Percentiles rank a stretch among this genome's conserved stretches.
Evolutionary conservation across 2,329 filamentous ascomycete genomes (phyloP).

Genomic region (Laburnicola sp.): DNA sequence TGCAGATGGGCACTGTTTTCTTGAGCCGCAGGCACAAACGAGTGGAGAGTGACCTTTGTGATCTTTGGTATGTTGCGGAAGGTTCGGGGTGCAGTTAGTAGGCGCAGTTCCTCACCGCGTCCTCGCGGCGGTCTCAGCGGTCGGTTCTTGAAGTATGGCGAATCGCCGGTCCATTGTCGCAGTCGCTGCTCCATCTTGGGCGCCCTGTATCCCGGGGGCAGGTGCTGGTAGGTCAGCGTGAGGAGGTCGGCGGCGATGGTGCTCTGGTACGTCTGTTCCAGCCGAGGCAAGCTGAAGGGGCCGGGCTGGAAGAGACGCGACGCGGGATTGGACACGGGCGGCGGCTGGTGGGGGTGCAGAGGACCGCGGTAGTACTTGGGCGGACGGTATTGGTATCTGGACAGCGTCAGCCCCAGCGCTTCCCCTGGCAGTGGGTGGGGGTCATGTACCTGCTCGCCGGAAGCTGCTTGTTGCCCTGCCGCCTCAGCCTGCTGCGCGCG

Average conservation of each 20-base stretch:
- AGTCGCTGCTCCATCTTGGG: slow-evolving; percentile 66
- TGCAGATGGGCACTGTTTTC: slow-evolving; percentile 76
- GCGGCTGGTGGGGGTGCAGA: slow-evolving; percentile 88
- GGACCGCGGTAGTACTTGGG: slow-evolving; percentile 95
- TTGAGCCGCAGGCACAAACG: slow-evolving; percentile 68
- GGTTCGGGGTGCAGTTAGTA: slow-evolving; percentile 68
- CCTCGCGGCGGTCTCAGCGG: slow-evolving; percentile 83
- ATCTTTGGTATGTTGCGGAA: slow-evolving; percentile 87
- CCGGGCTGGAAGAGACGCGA: slow-evolving; percentile 89
- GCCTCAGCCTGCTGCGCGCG: slow-evolving; percentile 49
- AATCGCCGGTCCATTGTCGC: slow-evolving; percentile 84
- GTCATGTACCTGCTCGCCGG: slow-evolving; percentile 58
- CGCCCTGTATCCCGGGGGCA: slow-evolving; percentile 71
- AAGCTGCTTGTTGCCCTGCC: slow-evolving; percentile 47
- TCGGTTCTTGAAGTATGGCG: slow-evolving; percentile 92
- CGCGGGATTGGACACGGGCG: slow-evolving; percentile 79
- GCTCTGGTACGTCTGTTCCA: slow-evolving; percentile 86
- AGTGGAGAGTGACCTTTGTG: slow-evolving; percentile 77
- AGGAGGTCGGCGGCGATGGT: slow-evolving; percentile 87
- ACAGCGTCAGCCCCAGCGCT: slow-evolving; percentile 2
- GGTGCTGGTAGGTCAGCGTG: slow-evolving; percentile 85
- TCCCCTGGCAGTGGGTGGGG: neutral
- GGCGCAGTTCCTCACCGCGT: slow-evolving; percentile 66
- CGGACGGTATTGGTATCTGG: slow-evolving; percentile 89
- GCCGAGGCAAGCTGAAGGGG: slow-evolving; percentile 83